Conservation (phyloP, 495 filamentous ascomycete genomes). For the Clavariopsis aquatica region DNA sequence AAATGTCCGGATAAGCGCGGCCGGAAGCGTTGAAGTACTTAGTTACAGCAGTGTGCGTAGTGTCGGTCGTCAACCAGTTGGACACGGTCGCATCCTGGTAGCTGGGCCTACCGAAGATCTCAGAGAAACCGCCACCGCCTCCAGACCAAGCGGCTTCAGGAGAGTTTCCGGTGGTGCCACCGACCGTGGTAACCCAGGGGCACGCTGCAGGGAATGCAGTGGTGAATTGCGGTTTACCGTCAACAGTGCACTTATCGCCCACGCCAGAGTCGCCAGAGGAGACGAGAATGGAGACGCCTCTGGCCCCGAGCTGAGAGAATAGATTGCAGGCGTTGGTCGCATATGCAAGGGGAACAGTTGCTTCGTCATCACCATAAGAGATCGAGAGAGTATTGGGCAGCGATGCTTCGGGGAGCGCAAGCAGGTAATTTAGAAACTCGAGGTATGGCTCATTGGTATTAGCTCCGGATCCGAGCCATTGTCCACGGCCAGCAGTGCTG, state of each 20-base stretch:
- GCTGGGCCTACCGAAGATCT: conserved; percentile 24
- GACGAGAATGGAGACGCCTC: conserved; percentile 25
- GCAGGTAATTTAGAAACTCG: conserved; percentile 16
- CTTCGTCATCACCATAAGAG: conserved; percentile 29
- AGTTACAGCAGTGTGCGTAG: conserved; percentile 3
- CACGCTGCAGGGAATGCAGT: conserved; percentile 21
- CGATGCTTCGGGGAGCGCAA: conserved; percentile 8
- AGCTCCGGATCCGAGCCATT: conserved; percentile 18
- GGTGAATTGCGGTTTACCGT: conserved; percentile 19
- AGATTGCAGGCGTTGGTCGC: conserved; percentile 17
- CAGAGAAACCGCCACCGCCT: conserved; percentile 25
- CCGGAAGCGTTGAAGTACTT: conserved; percentile 25
- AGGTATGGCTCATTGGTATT: conserved; percentile 29
- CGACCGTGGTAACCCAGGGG: conserved; percentile 26
- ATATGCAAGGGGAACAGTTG: conserved; percentile 20
- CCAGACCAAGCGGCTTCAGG: conserved; percentile 14
- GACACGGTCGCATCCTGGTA: conserved; percentile 23
- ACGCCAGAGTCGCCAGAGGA: conserved; percentile 23
- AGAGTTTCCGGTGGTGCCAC: conserved; percentile 14
- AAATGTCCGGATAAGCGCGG: conserved; percentile 25
- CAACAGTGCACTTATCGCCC: conserved; percentile 15
- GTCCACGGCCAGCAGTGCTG: conserved; percentile 18
- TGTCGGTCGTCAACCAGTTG: conserved; percentile 15
- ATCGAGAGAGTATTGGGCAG: conserved; percentile 25
- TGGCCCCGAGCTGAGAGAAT: conserved; percentile 21